Conservation (phyloP, 164 flowering plant genomes). For the Brasenia schreberi region DNA sequence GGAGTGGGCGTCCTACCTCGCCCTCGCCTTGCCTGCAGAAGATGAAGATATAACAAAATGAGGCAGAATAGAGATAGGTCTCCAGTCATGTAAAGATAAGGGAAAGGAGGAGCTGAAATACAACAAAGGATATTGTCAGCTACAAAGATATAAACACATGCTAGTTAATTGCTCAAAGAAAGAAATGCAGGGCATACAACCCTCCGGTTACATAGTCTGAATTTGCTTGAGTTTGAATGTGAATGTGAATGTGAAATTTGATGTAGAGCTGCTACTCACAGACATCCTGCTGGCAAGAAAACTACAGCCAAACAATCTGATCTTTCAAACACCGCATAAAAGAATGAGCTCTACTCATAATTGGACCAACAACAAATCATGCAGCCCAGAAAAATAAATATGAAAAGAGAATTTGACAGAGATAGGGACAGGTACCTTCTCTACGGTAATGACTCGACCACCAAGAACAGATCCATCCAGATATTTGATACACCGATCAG, state of each 20-base stretch:
- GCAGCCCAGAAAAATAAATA: background rate
- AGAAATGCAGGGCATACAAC: constrained; percentile 96
- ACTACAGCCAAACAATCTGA: constrained; percentile 20
- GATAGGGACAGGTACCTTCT: constrained; percentile 46
- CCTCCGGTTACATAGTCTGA: constrained; percentile 57
- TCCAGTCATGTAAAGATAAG: background rate
- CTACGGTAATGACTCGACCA: constrained; percentile 85
- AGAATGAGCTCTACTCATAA: background rate
- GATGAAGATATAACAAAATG: background rate
- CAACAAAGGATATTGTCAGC: constrained; percentile 2
- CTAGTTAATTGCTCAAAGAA: constrained; percentile 17
- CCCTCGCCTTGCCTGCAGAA: constrained; percentile 47
- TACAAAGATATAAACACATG: background rate
- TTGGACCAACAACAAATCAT: background rate
- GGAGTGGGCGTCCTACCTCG: constrained; percentile 93
- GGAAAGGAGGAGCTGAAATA: background rate
- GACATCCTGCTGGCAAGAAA: constrained; percentile 80
- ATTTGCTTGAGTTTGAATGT: constrained; percentile 20
- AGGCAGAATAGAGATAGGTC: background rate
- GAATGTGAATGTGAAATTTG: constrained; percentile 38
- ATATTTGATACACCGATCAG: constrained; percentile 71
- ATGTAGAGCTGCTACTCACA: constrained; percentile 95
- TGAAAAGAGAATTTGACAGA: background rate
- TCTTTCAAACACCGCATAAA: background rate
- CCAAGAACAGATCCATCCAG: constrained; percentile 67